These are phyloP conservation scores for Hericium coralloides DNA, from an alignment of 768 basidiomycete genomes.

Conservation along the genomic window DNA sequence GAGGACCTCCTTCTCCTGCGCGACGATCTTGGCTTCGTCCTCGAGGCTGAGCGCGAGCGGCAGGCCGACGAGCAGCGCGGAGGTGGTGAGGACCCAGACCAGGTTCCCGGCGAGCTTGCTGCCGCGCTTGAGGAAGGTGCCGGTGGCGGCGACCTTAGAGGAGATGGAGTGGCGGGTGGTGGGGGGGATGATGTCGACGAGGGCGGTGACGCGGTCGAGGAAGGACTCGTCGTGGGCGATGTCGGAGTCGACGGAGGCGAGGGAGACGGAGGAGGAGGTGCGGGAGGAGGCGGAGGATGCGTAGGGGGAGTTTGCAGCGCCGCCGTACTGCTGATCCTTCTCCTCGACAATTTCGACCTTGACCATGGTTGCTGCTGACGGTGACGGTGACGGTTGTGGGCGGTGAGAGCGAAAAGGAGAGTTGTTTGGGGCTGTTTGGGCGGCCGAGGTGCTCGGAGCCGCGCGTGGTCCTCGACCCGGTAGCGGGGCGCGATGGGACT, in stretches of 20 bases:
- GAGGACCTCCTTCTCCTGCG: conserved; percentile 90
- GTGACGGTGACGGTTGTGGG: conserved; percentile 5
- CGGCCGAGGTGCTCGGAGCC: not conserved
- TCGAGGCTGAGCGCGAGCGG: conserved; percentile 90
- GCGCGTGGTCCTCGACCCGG: too few species aligned
- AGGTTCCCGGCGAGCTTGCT: conserved; percentile 75
- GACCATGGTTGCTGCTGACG: conserved; percentile 53
- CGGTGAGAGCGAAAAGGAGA: conserved; percentile 2
- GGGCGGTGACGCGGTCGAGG: conserved; percentile 79
- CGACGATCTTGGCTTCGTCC: conserved; percentile 91
- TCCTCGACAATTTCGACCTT: conserved; percentile 86
- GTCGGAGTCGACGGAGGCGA: conserved; percentile 74
- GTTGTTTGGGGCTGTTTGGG: not conserved
- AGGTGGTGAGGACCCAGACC: conserved; percentile 93
- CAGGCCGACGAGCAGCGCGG: conserved; percentile 86
- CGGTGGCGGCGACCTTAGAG: conserved; percentile 49
- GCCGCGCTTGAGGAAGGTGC: conserved; percentile 54
- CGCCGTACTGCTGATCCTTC: conserved; percentile 48
- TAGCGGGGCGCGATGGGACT: too few species aligned
- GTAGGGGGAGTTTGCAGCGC: conserved; percentile 53
- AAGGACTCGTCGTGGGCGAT: conserved; percentile 70
- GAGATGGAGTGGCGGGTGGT: conserved; percentile 73
- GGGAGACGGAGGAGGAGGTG: conserved; percentile 61
- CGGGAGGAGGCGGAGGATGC: conserved; percentile 66
- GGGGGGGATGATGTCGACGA: conserved; percentile 95